Evolutionary conservation across 371 early-diverging fungal species (phyloP), one percentile per base, ranked within the genome.

Genomic region (Dinochytrium kinnereticum): DNA sequence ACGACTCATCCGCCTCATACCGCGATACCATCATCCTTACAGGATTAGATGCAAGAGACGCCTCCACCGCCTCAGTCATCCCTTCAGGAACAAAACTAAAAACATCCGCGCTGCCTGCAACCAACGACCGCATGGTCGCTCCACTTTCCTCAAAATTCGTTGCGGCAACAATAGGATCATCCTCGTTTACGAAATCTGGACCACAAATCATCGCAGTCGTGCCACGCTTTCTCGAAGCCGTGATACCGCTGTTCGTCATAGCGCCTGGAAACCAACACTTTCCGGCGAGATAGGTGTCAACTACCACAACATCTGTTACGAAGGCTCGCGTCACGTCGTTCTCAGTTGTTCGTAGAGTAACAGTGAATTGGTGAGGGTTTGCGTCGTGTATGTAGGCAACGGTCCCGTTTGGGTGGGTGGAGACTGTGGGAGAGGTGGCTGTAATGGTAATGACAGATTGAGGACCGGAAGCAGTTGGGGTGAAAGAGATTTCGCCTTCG

Each of bases 271-370:
- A 61, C 61, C 61, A 61, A 26, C 61, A 61, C 34, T 61, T 61
- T 61, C 61, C 61, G 30, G 61, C 61, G 34, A 61, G 61, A 36
- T 61, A 61, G 10, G 61, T 61, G 36, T 61, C 61, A 10, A 61
- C 36, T 30, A 61, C 26, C n/a, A 61, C 36, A 5, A 61, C 37
- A 10, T 61, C 61, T 7, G 61, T 61, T 15, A 15, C 36, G 15
- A 31, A 36, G 37, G 28, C 7, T 19, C 15, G 34, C 10, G 57
- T 26, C 34, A 5, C 28, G 34, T 31, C 19, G 7, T 3, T 3
- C 34, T 10, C 3, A 13, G 37, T 2, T n/a, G n/a, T n/a, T n/a
- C n/a, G n/a, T 30, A 61, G 3, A 19, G 13, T 17, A 24, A 37
- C 34, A 24, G 37, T 37, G 34, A 61, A 17, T 13, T 24, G 61